phyloP scores from a whole-genome alignment of 768 basidiomycete species.

The Coprinellus micaceus region DNA sequence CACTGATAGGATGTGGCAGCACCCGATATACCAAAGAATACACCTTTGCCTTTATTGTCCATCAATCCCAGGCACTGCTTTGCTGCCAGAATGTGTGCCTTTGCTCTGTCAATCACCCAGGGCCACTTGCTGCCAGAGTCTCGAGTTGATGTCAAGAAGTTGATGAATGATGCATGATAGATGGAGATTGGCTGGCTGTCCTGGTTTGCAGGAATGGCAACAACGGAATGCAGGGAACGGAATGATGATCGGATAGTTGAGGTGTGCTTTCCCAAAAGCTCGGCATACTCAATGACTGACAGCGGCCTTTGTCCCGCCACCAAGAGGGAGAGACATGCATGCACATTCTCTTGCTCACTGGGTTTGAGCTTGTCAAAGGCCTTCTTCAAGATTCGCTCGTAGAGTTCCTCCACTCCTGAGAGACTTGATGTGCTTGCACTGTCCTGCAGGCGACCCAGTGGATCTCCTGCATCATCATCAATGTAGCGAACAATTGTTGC shows the following conservation, averaged over 20 bases:
- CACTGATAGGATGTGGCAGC: background rate
- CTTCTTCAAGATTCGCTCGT: background rate
- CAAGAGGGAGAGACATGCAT: background rate
- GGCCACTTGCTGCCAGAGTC: background rate
- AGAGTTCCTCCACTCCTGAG: background rate
- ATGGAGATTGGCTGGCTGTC: background rate
- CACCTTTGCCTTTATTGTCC: too few relatives aligned
- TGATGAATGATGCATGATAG: constrained; percentile 2
- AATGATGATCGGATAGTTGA: background rate
- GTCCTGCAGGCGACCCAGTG: background rate
- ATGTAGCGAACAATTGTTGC: background rate
- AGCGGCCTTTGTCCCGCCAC: background rate
- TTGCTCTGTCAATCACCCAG: background rate
- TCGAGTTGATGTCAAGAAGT: background rate
- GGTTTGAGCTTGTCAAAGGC: background rate
- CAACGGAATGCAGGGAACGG: background rate
- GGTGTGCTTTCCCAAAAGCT: background rate
- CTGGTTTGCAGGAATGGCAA: background rate
- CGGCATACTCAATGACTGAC: background rate
- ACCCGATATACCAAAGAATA: background rate
- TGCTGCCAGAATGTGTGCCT: background rate
- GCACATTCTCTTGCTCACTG: background rate
- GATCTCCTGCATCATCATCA: background rate
- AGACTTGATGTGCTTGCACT: background rate
- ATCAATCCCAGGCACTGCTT: too few relatives aligned